These are phyloP conservation scores for Blastobotrys americana DNA, from an alignment of 805 yeast genomes.

Conservation along the genomic window DNA sequence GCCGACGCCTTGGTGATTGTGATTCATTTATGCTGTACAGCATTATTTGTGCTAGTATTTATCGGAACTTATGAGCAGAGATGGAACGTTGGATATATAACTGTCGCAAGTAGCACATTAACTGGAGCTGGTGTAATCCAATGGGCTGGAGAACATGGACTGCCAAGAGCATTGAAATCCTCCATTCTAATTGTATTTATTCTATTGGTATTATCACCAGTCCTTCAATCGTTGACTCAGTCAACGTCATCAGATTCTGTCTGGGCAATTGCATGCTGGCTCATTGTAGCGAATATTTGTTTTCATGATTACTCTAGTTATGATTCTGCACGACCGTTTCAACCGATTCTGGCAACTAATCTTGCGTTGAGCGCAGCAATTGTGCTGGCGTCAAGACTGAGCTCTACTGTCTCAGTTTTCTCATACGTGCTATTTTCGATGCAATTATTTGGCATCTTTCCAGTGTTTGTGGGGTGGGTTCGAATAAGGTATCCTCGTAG, in stretches of 20 bases:
- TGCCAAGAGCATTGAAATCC: slow-evolving; percentile 35
- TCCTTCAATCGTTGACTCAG: slow-evolving; percentile 75
- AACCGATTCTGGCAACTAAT: slow-evolving; percentile 68
- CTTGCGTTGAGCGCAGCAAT: slow-evolving; percentile 78
- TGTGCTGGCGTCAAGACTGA: slow-evolving; percentile 81
- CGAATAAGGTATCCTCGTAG: slow-evolving; percentile 32
- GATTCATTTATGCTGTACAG: slow-evolving; percentile 56
- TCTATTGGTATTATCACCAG: slow-evolving; percentile 77
- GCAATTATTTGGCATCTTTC: slow-evolving; percentile 64
- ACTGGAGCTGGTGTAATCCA: slow-evolving; percentile 24
- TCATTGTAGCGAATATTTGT: slow-evolving; percentile 59
- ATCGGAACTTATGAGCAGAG: slow-evolving; percentile 38
- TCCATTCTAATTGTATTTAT: slow-evolving; percentile 61
- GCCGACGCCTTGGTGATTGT: slow-evolving; percentile 64
- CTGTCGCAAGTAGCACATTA: slow-evolving; percentile 23
- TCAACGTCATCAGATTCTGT: slow-evolving; percentile 91
- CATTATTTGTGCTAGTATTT: slow-evolving; percentile 63
- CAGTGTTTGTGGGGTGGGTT: slow-evolving; percentile 58
- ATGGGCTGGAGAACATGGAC: slow-evolving; percentile 19
- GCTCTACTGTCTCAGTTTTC: slow-evolving; percentile 68
- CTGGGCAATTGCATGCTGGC: slow-evolving; percentile 84
- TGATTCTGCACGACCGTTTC: slow-evolving; percentile 32
- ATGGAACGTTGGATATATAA: slow-evolving; percentile 29
- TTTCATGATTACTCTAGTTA: slow-evolving; percentile 57
- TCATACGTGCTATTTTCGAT: slow-evolving; percentile 72